A percentile compares a stretch with the other conserved stretches of the same genome.
Conservation (phyloP, 2,329 filamentous ascomycete genomes). For the Penicillium sp. region DNA sequence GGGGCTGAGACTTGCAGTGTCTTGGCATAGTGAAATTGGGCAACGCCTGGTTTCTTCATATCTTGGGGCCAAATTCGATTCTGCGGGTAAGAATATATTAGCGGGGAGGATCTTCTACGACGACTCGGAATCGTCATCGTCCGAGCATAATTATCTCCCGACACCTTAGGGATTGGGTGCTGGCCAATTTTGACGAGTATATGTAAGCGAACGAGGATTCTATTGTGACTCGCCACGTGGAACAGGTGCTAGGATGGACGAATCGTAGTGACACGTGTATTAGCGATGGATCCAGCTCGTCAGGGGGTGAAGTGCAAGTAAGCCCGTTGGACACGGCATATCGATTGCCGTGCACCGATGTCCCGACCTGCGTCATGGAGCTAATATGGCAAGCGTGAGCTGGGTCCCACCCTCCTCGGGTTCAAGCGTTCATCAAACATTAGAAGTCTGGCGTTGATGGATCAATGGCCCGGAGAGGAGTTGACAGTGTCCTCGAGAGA, state of each 20-base stretch:
- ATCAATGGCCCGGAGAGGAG: neutral
- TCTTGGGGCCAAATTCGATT: neutral
- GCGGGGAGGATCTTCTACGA: neutral
- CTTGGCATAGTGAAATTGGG: neutral
- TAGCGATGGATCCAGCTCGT: neutral
- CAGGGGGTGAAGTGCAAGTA: too few relatives aligned
- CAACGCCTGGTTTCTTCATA: neutral
- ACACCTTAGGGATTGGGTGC: neutral
- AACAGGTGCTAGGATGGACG: neutral
- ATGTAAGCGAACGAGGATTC: neutral
- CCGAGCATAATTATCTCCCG: neutral
- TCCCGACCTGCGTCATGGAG: neutral
- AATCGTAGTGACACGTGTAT: neutral
- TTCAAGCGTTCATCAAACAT: neutral
- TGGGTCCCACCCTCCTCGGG: neutral
- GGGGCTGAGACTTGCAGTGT: neutral
- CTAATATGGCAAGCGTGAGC: too few relatives aligned
- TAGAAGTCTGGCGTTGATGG: neutral
- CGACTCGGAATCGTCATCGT: neutral
- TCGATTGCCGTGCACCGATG: neutral
- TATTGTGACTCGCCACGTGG: too few relatives aligned
- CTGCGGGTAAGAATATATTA: slow-evolving; percentile 1
- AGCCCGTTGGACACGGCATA: too few relatives aligned
- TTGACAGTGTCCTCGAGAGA: neutral
- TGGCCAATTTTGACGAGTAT: neutral